Evolutionary conservation across 2,329 filamentous ascomycete species (phyloP).

Genomic region (Cladosporium sp.): DNA sequence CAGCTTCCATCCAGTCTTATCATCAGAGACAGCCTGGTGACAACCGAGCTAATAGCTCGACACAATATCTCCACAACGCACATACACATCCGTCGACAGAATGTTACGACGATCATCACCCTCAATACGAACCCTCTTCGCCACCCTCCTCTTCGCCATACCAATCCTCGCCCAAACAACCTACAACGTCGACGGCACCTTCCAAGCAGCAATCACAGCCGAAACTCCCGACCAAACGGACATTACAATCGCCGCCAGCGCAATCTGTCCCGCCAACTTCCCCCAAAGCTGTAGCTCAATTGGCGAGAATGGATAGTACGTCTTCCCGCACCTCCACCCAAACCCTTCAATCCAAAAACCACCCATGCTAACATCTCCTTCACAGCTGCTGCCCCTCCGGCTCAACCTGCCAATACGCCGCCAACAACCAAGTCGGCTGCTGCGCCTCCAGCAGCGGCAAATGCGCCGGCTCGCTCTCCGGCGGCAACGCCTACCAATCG

Average conservation of each 20-base stretch:
- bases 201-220: conserved; percentile 26
- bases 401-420: conserved; percentile 34
- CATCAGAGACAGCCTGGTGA: background rate
- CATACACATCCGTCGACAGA: background rate
- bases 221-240: conserved; percentile 31
- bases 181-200: conserved; percentile 34
- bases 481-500: conserved; percentile 25
- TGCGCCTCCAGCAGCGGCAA: conserved; percentile 36
- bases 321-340: background rate
- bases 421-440: conserved; percentile 35
- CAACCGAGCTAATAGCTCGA: background rate
- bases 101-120: conserved; percentile 12
- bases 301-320: conserved; percentile 45
- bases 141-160: conserved; percentile 20
- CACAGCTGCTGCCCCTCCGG: conserved; percentile 37
- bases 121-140: conserved; percentile 19
- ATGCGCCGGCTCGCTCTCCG: conserved; percentile 28
- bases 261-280: conserved; percentile 38
- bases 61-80: background rate
- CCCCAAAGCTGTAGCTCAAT: conserved; percentile 46
- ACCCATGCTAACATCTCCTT: background rate
- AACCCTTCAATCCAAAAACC: background rate
- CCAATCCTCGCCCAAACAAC: conserved; percentile 22
- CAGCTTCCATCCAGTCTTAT: background rate
- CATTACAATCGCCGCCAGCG: conserved; percentile 26